Percentiles rank a stretch among this genome's conserved stretches.
phyloP scores from a whole-genome alignment of 805 yeast genomes.

The Kazachstania bromeliacearum region DNA sequence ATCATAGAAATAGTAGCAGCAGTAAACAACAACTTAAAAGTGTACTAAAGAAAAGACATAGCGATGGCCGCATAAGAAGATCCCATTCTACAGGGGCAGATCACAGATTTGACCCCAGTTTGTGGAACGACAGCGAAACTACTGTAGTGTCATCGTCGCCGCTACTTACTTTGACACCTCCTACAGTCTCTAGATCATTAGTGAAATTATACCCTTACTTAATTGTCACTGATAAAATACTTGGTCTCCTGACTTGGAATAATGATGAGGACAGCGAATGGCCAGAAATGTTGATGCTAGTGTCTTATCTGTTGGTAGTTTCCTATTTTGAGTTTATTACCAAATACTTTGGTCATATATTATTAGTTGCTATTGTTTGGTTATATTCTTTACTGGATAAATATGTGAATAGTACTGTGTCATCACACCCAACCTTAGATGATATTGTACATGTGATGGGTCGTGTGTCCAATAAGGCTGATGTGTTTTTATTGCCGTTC shows the following conservation, averaged over 20 bases:
- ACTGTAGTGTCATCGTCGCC: conserved; percentile 48
- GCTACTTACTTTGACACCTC: conserved; percentile 79
- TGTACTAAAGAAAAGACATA: background rate
- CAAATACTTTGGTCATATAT: conserved; percentile 73
- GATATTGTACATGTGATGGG: conserved; percentile 74
- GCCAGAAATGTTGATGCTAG: conserved; percentile 50
- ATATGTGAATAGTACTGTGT: conserved; percentile 50
- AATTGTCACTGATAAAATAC: conserved; percentile 55
- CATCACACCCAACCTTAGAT: conserved; percentile 71
- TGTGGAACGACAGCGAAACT: conserved; percentile 1
- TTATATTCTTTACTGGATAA: conserved; percentile 50
- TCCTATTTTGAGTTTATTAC: conserved; percentile 72
- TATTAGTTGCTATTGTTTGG: conserved; percentile 52
- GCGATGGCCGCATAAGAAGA: background rate
- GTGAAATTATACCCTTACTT: conserved; percentile 79
- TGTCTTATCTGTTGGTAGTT: conserved; percentile 37
- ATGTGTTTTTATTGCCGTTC: conserved; percentile 66
- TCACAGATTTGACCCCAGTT: too few species aligned
- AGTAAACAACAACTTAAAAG: too few species aligned
- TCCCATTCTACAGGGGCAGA: too few species aligned
- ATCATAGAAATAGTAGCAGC: too few species aligned
- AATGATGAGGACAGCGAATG: conserved; percentile 76
- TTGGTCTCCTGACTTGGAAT: conserved; percentile 85
- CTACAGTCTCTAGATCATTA: conserved; percentile 75
- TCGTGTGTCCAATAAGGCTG: conserved; percentile 64